Evolutionary conservation across 148 eudicot genomes (phyloP), one percentile per base, ranked within the genome.

Genomic region (Rhododendron griersonianum): DNA sequence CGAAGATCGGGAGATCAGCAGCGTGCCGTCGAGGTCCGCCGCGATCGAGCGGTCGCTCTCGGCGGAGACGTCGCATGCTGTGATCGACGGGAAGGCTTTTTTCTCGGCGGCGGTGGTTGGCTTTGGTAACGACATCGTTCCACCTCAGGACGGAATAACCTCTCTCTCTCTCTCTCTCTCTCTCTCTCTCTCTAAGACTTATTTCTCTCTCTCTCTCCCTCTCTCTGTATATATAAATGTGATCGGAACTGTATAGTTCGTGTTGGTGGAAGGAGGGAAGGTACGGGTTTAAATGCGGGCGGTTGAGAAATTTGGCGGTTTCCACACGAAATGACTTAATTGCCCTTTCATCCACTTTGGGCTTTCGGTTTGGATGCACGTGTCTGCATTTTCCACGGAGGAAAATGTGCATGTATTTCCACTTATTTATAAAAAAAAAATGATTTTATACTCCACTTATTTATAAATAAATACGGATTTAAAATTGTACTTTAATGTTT

Each of bases 1-100:
- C 23, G 99, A 95, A 28, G 94, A 91, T 18, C 91, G 81, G 28
- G 91, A 86, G 37, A 90, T 90, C 44, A 97, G 89, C n/a, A 97
- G 92, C 0, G 99, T 97, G 1, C 99, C 99, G 85, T 97, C 99
- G 75, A 97, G 92, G 82, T 97, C 99, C 7, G 99, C 99, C 48
- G 99, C 99, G 11, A 97, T 89, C 37, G 98, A 91, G 57, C 82
- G 87, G 92, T 88, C 90, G 21, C 83, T 89, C 1, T 80, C 48
- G 87, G 45, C 84, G 80, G 93, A 84, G 75, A 85, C 67, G 25
- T 92, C 91, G 90, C 96, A 95, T 76, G 92, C 55, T 3, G 91
- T 88, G 57, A 97, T 92, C 1, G 96, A 86, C 15, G 90, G 98
- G 87, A 87, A 96, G 76, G 76, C 76, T 19, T 7, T 75, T 37